Base-by-base conservation (phyloP, 2,329 filamentous ascomycete species). In the Botrytis squamosa region DNA sequence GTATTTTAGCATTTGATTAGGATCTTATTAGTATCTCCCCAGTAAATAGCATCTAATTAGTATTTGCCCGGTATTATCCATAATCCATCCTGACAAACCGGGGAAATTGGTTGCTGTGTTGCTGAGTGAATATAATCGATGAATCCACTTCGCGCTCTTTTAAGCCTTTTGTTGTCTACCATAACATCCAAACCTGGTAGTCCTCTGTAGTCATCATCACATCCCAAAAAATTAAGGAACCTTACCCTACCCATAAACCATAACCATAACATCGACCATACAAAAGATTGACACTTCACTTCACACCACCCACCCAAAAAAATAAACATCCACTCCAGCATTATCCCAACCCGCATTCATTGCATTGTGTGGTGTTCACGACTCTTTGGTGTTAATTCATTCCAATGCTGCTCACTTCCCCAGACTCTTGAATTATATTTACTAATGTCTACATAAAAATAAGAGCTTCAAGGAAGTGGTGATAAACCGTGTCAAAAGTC, bases 391-490 rank as follows among this genome's bases (percentile, higher is more conserved):
- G 52, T 33, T 60, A 18, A 64, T 59, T 20, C 36, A 18, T n/a
- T 57, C 57, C 67, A 16, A 57, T 44, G 29, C 5, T 38, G 22
- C 36, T 8, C 10, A 6, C n/a, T 20, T 62, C 57, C 59, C 69
- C 60, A 42, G 49, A 46, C 33, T 69, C 64, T 62, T 49, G 49
- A 49, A 62, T 72, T 71, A 60, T 74, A 79, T 57, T n/a, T 80
- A 74, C 74, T 72, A 75, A 81, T 81, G 80, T 75, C 77, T 79
- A 77, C 77, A 76, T 81, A 80, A 77, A 75, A 64, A 65, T 70
- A 74, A 74, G 74, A 70, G 75, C 67, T 73, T 73, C 65, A 72
- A 42, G 70, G 63, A 68, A 77, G 74, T 77, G 78, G 75, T 73
- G 75, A 67, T 73, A 60, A 63, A 76, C 76, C 80, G 78, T 80